Conservation (phyloP, 202 grass and related monocot species). For the Digitaria exilis region DNA sequence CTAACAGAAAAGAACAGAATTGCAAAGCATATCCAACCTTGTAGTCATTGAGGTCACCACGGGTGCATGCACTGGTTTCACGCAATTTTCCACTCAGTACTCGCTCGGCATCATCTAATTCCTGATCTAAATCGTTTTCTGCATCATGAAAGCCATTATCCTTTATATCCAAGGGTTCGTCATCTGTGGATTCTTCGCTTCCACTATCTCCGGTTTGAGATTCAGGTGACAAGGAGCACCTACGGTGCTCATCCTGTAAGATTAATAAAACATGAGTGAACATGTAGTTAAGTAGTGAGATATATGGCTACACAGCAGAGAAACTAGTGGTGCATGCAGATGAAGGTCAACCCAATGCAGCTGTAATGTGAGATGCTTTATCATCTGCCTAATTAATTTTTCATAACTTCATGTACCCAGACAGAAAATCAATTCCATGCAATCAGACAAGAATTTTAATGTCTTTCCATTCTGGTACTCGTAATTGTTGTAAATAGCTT, state of each 20-base stretch:
- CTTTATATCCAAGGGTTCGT: constrained; percentile 69
- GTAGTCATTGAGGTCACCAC: constrained; percentile 68
- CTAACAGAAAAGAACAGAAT: constrained; percentile 34
- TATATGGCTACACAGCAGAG: not conserved
- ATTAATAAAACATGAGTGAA: constrained; percentile 5
- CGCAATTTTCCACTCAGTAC: constrained; percentile 88
- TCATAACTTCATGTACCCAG: not conserved
- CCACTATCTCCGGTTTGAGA: constrained; percentile 84
- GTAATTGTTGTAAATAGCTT: constrained; percentile 5
- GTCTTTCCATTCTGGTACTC: not conserved
- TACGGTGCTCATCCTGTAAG: constrained; percentile 76
- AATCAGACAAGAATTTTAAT: not conserved
- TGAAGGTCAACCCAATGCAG: constrained; percentile 8
- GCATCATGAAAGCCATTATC: constrained; percentile 92
- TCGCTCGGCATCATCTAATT: constrained; percentile 59
- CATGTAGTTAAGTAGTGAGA: not conserved
- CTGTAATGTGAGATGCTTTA: not conserved
- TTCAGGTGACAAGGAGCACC: constrained; percentile 79
- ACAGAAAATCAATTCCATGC: not conserved
- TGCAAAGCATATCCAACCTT: constrained; percentile 69
- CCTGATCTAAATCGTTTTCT: constrained; percentile 89
- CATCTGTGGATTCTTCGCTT: constrained; percentile 83
- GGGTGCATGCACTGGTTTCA: constrained; percentile 82
- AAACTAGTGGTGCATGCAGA: not conserved
- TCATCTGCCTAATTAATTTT: not conserved